Base-by-base conservation (phyloP, 306 rosid genomes). In the Hippophae gyantsensis region DNA sequence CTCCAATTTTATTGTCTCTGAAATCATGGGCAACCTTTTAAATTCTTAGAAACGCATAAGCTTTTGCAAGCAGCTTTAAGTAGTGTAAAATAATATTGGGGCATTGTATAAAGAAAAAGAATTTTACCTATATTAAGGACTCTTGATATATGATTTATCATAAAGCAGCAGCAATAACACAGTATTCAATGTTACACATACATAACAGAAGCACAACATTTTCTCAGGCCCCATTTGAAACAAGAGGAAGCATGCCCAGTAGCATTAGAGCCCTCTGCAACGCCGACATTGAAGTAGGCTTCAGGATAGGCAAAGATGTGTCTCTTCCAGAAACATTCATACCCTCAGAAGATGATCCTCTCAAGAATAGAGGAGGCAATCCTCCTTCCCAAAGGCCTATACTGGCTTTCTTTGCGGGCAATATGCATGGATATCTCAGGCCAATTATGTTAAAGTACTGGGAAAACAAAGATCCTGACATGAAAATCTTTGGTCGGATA, bases 221-320 rank as follows among this genome's bases (percentile, higher is more conserved):
- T 48, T n/a, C 18, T 49, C 26, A 49, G 53, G 53, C 53, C n/a
- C 53, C 53, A n/a, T 14, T 23, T 13, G 53, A 49, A 23, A 49
- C 53, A 13, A 49, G 53, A 8, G 53, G 53, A 49, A 14, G 53
- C 53, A 49, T 49, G 53, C 53, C 14, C 53, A 49, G 18, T 49
- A 12, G 53, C 26, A 49, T 49, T 23, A 49, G 53, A 13, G 53
- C 53, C 53, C 53, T 49, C 53, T 49, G 53, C 53, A 49, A 49
- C 14, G 18, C 53, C 8, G 53, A 49, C 53, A 14, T 49, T 49
- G 53, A 49, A 49, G 53, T n/a, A 13, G 53, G 53, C 53, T 49
- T 49, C 53, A 49, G 14, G 53, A 49, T 49, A 49, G 53, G 57
- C 57, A 53, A 53, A 18, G 57, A 53, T 53, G 57, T 26, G 42